Conservation (phyloP, 306 rosid species). For the Castanea sativa region DNA sequence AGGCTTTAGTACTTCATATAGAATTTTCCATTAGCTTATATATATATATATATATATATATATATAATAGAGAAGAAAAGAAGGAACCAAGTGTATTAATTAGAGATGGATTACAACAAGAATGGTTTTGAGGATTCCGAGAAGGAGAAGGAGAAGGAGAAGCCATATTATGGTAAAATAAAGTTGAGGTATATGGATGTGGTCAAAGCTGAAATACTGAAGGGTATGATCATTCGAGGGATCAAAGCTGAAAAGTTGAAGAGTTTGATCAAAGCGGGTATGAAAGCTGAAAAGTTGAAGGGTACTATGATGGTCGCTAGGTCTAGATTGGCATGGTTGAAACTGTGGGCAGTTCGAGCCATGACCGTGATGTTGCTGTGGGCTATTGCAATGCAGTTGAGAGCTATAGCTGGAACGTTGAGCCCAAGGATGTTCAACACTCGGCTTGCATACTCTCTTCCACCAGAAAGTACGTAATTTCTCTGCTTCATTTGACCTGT, state of each 20-base stretch:
- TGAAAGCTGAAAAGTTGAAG: slow-evolving; percentile 31
- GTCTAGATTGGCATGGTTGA: slow-evolving; percentile 19
- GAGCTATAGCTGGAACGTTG: slow-evolving; percentile 25
- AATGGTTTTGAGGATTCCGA: slow-evolving; percentile 16
- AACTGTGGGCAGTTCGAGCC: slow-evolving; percentile 43
- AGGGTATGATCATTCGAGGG: slow-evolving; percentile 22
- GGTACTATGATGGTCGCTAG: slow-evolving; percentile 6
- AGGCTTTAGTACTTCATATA: too few relatives aligned
- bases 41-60: too few relatives aligned
- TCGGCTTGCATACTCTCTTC: slow-evolving; percentile 18
- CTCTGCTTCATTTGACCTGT: neutral
- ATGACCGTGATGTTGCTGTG: slow-evolving; percentile 39
- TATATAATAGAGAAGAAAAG: too few relatives aligned
- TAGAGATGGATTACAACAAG: slow-evolving; percentile 22
- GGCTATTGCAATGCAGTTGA: slow-evolving; percentile 44
- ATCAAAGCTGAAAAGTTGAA: slow-evolving; percentile 35
- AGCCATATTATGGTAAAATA: slow-evolving; percentile 19
- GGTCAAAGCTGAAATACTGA: slow-evolving; percentile 25
- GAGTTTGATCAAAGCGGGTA: slow-evolving; percentile 34
- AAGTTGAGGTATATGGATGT: slow-evolving; percentile 5
- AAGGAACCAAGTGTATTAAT: neutral
- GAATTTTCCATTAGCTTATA: too few relatives aligned
- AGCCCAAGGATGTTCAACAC: slow-evolving; percentile 26
- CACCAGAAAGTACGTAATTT: slow-evolving; percentile 29
- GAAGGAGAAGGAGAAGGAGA: slow-evolving; percentile 20